Conservation (phyloP, 2,329 filamentous ascomycete species). For the Dendryphion nanum region DNA sequence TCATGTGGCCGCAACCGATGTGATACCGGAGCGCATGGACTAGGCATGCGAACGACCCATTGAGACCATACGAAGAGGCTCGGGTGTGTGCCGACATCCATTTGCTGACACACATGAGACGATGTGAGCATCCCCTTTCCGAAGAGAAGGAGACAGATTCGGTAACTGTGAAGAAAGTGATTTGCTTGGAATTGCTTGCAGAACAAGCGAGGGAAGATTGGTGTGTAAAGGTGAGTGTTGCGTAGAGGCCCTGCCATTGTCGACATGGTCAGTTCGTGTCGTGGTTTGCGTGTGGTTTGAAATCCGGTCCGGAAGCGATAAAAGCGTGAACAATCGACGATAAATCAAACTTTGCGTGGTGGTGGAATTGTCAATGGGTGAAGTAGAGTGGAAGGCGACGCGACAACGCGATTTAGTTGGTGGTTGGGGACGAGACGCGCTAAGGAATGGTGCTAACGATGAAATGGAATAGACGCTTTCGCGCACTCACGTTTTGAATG, state of each 20-base stretch:
- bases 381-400: background rate
- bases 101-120: slow-evolving; percentile 37
- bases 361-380: slow-evolving; percentile 6
- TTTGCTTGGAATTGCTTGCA: slow-evolving; percentile 55
- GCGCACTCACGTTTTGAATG: slow-evolving; percentile 6
- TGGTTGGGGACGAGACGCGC: slow-evolving; percentile 4
- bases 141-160: slow-evolving; percentile 64
- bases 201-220: slow-evolving; percentile 34
- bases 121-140: slow-evolving; percentile 51
- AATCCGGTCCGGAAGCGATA: slow-evolving; percentile 12
- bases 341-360: slow-evolving; percentile 4
- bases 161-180: slow-evolving; percentile 79
- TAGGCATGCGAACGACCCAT: slow-evolving; percentile 44
- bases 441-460: slow-evolving; percentile 2
- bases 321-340: too few species aligned
- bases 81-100: slow-evolving; percentile 51
- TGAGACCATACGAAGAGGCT: slow-evolving; percentile 60
- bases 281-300: slow-evolving; percentile 6
- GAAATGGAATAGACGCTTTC: slow-evolving; percentile 5
- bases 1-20: slow-evolving; percentile 36
- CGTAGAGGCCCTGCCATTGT: slow-evolving; percentile 20
- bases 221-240: slow-evolving; percentile 18
- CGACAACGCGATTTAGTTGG: too few species aligned
- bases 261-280: slow-evolving; percentile 28
- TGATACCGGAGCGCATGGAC: slow-evolving; percentile 37